Conservation (phyloP, 2,329 filamentous ascomycete species). For the Penicillium decumbens region DNA sequence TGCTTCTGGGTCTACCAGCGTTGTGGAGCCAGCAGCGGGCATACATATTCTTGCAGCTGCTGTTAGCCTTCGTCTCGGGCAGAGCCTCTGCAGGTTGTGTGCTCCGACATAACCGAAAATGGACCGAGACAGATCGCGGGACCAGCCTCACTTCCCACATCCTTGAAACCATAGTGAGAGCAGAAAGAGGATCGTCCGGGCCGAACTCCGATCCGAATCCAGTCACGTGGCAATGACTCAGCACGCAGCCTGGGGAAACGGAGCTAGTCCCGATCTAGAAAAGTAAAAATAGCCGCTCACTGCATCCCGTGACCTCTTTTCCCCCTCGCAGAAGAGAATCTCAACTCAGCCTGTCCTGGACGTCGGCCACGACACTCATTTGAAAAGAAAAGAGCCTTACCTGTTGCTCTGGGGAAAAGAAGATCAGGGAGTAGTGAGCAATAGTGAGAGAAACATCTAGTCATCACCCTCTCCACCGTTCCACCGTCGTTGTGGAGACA, state of each 20-base stretch:
- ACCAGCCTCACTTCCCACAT: not conserved
- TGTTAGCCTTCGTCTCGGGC: slow-evolving; percentile 10
- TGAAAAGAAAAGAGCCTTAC: not conserved
- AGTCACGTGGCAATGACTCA: slow-evolving; percentile 9
- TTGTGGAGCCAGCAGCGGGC: slow-evolving; percentile 13
- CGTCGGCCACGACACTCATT: not conserved
- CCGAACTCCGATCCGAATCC: slow-evolving; percentile 1
- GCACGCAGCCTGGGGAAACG: slow-evolving; percentile 5
- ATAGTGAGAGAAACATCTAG: slow-evolving; percentile 3
- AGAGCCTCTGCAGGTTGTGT: slow-evolving; percentile 5
- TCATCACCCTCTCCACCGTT: slow-evolving; percentile 23
- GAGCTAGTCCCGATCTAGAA: slow-evolving; percentile 22
- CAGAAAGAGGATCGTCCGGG: slow-evolving; percentile 2
- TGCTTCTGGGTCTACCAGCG: slow-evolving; percentile 9
- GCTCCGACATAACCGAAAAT: not conserved
- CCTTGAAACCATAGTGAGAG: not conserved
- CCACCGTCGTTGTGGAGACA: slow-evolving; percentile 33
- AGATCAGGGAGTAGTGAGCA: not conserved
- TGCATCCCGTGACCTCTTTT: slow-evolving; percentile 27
- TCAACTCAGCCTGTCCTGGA: not conserved
- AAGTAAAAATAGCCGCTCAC: slow-evolving; percentile 16
- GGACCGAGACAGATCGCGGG: slow-evolving; percentile 2
- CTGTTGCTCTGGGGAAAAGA: not conserved
- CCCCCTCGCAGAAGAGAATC: slow-evolving; percentile 16
- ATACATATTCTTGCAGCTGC: slow-evolving; percentile 8